Base-by-base conservation (phyloP, 768 basidiomycete genomes). In the Fomitopsis pulvina region DNA sequence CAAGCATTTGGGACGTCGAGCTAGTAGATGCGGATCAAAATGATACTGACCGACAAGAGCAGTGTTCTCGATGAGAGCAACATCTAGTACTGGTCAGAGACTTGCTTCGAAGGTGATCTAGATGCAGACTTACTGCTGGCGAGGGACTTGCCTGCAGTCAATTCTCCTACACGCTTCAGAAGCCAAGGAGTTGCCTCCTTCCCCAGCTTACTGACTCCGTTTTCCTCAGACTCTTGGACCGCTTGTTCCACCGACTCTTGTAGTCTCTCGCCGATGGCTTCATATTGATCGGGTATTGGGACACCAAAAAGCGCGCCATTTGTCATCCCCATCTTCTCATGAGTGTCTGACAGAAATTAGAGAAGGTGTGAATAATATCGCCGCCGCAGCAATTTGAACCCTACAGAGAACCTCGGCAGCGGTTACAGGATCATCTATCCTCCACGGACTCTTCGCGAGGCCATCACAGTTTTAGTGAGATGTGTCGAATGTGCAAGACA, bases 171-270 rank as follows among this genome's bases (percentile, higher is more conserved):
- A 26, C 95, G 81, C 39, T 76, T 73, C 26, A 99, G 71, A 9
- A 99, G 71, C 95, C 95, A 98, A 6, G 96, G 96, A 1, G 96
- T 99, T 5, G 79, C 92, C 52, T 92, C 88, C 58, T 96, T 97
- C 2, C 96, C 96, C 16, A 75, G 71, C 57, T 73, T 80, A 59
- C 78, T 85, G 41, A 95, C 71, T 2, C 93, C 92, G 54, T 84
- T 85, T 51, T 78, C 75, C 53, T 89, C 84, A 3, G 89, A 86
- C 67, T 99, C 95, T 12, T 64, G 62, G 4, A 99, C 77, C 6
- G 96, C 96, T 57, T 80, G 83, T 50, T 94, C 84, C 7, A 97
- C 87, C 0, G 83, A 82, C 38, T 72, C 62, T 63, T 97, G 92
- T 12, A 96, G 77, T 32, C 66, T 57, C 45, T 73, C 70, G 6